Evolutionary conservation across 1,139 yeast species (phyloP), one percentile per base, ranked within the genome.

Genomic region (Debaryomyces coudertii): DNA sequence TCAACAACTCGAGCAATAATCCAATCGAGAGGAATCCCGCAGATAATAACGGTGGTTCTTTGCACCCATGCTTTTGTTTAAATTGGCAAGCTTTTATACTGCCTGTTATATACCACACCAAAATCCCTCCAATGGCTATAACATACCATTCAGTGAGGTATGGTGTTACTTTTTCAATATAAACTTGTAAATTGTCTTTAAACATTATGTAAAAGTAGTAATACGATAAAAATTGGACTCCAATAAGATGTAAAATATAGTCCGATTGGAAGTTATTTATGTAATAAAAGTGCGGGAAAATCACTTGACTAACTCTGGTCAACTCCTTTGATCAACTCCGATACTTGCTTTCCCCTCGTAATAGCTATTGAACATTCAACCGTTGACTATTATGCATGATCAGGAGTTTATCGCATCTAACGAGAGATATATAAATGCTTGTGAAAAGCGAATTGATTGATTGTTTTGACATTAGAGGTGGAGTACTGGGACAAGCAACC

Each of bases 31-130:
- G 49, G 33, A 50, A 48, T 9, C 57, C 52, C 1, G 42, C 44
- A 4, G 35, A 15, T 9, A 48, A 47, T 22, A 38, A 35, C 1
- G 46, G 40, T 5, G 61, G 45, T 27, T 57, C 58, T 38, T 54
- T 49, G 42, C 66, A 61, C 1, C 65, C 65, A 47, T 58, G 58
- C 42, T 53, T 55, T 25, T 49, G 54, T 23, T 47, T 46, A 45
- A 57, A 57, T 8, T 42, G 15, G 31, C 36, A 43, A n/a, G 48
- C 49, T n/a, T 47, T 46, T 28, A 53, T 36, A 31, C 40, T 40
- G 36, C 47, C 44, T 6, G 47, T 45, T n/a, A 54, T 14, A 7
- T 40, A 48, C 36, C 51, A 55, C 3, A 57, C 44, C 14, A 48
- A 23, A 4, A 51, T 11, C 4, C 50, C 53, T 1, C 47, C 54